phyloP scores from a whole-genome alignment of 163 green algal genomes.

The Scenedesmus sp. region DNA sequence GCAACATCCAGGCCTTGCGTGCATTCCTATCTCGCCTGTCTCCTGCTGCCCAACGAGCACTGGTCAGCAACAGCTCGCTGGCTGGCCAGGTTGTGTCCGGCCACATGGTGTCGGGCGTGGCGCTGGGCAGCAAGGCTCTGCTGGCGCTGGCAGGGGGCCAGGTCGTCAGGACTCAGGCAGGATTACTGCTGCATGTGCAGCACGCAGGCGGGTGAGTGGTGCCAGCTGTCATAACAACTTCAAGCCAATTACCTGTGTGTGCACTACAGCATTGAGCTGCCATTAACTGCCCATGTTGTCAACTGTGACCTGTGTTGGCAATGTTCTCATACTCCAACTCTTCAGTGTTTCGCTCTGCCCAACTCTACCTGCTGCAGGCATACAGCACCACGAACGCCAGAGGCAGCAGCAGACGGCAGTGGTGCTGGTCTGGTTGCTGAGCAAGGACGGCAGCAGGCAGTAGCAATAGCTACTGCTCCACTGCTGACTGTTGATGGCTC shows the following conservation, averaged over 20 bases:
- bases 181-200: not conserved
- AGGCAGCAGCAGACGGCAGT: not conserved
- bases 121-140: conserved; percentile 38
- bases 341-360: not conserved
- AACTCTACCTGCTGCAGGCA: not conserved
- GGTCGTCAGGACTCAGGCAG: conserved; percentile 22
- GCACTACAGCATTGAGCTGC: too few relatives aligned
- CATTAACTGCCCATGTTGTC: too few relatives aligned
- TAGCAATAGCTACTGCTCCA: not conserved
- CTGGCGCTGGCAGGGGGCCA: not conserved
- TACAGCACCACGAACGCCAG: not conserved
- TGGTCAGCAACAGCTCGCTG: not conserved
- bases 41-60: not conserved
- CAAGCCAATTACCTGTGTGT: too few relatives aligned
- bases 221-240: too few relatives aligned
- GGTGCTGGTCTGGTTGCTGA: not conserved
- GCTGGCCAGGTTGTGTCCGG: conserved; percentile 22
- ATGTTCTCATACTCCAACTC: not conserved
- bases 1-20: not conserved
- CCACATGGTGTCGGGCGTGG: conserved; percentile 16
- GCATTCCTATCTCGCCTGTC: not conserved
- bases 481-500: not conserved
- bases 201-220: conserved; percentile 13
- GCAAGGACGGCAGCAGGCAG: not conserved
- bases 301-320: too few relatives aligned